These are phyloP conservation scores for Raffaelea deltoideospora DNA, from an alignment of 2,329 filamentous ascomycete genomes.

Conservation along the genomic window DNA sequence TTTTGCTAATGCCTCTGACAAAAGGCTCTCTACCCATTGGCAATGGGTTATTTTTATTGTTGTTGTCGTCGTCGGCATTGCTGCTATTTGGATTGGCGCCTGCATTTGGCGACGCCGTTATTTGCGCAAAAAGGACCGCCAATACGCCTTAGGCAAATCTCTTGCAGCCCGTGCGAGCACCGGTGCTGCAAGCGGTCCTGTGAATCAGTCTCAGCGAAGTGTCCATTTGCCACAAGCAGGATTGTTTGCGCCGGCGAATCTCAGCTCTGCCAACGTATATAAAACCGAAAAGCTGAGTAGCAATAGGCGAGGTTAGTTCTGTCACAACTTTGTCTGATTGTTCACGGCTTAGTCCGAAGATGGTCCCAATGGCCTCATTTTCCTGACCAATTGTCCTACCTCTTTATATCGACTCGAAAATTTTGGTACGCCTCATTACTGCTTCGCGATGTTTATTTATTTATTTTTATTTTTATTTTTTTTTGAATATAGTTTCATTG, in stretches of 20 bases:
- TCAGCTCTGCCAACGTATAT: constrained; percentile 16
- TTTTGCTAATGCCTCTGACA: neutral
- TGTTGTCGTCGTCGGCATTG: constrained; percentile 54
- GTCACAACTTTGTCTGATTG: too few species aligned
- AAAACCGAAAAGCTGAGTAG: constrained; percentile 15
- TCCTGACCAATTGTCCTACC: too few species aligned
- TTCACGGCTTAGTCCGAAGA: too few species aligned
- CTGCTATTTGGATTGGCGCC: constrained; percentile 49
- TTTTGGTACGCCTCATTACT: too few species aligned
- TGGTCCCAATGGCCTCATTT: too few species aligned
- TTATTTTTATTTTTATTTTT: too few species aligned
- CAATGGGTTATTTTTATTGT: constrained; percentile 74
- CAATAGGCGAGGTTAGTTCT: too few species aligned
- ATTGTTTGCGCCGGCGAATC: constrained; percentile 23
- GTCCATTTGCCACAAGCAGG: constrained; percentile 18
- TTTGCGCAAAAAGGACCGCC: constrained; percentile 50
- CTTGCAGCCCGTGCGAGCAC: constrained; percentile 14
- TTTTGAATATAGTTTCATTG: too few species aligned
- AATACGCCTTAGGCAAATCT: constrained; percentile 32
- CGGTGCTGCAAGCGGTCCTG: constrained; percentile 17
- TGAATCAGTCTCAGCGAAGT: constrained; percentile 15
- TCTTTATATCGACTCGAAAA: too few species aligned
- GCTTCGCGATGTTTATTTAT: too few species aligned
- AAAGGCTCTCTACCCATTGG: constrained; percentile 55
- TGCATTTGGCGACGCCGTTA: constrained; percentile 61